Conservation (phyloP, 257 asterid genomes). For the Lycium barbarum region DNA sequence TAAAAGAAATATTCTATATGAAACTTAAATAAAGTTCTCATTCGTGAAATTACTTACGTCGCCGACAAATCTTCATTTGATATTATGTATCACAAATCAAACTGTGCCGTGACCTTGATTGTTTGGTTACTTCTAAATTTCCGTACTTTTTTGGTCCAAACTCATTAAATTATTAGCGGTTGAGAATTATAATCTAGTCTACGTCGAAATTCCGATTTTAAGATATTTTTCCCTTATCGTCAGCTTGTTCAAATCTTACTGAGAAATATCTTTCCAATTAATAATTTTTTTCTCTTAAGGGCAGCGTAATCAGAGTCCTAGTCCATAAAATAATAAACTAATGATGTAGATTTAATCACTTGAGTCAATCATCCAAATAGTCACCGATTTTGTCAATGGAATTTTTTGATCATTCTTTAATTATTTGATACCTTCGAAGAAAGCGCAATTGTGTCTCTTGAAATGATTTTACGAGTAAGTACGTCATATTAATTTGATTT, state of each 20-base stretch:
- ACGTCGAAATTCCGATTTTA: not conserved
- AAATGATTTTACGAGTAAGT: not conserved
- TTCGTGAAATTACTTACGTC: not conserved
- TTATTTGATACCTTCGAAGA: not conserved
- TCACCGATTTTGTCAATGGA: not conserved
- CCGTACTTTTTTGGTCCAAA: conserved; percentile 4
- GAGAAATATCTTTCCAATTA: not conserved
- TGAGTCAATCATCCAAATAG: not conserved
- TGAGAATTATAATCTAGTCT: not conserved
- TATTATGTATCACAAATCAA: not conserved
- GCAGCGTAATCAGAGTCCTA: not conserved
- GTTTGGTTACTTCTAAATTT: not conserved
- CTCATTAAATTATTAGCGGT: not conserved
- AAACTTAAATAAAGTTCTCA: too few species aligned
- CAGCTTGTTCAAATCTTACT: conserved; percentile 11
- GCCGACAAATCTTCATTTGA: not conserved
- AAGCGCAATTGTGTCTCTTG: not conserved
- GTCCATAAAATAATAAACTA: conserved; percentile 4
- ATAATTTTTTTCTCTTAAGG: not conserved
- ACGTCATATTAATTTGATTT: not conserved
- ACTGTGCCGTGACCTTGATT: not conserved
- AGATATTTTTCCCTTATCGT: not conserved
- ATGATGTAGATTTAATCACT: not conserved
- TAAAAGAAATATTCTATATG: not conserved
- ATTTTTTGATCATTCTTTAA: not conserved